Evolutionary conservation across 768 basidiomycete genomes (phyloP), one percentile per base, ranked within the genome.

Genomic region (Fistulinella prunicolor): DNA sequence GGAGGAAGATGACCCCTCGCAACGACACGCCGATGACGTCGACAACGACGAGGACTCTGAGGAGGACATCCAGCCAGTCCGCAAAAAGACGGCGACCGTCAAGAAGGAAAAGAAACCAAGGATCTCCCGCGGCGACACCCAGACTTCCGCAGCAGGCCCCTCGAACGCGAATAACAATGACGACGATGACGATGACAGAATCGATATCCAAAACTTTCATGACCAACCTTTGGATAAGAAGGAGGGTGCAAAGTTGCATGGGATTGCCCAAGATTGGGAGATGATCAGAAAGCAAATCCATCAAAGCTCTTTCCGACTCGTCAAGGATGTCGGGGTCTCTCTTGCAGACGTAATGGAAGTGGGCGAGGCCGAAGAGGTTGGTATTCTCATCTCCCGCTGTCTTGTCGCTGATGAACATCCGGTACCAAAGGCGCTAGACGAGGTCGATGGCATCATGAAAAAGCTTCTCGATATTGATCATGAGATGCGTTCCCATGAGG

Each of bases 381-480:
- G 73, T 58, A 24, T 19, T 42, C 38, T 23, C 30, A 23, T 20
- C 42, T 19, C 21, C 19, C 17, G 16, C 4, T 22, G 21, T 28
- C 19, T 22, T 22, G 20, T 40, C 28, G 20, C 45, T 48, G 5
- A 47, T 22, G 19, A 12, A 44, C 42, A 37, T 36, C 6, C 4
- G 40, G 16, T 17, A 40, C 40, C 42, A 30, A 48, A 87, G 86
- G 72, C 74, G 28, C 60, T 89, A 20, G 67, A 65, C 17, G 74
- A 80, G 51, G 72, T 93, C 4, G 90, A 94, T 49, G 32, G 39
- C 19, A 71, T 85, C 40, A 86, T 92, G 79, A 82, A 77, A 58
- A 73, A 78, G 38, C 70, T 88, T 3, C 70, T 93, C 20, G 87
- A 91, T 57, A 73, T 86, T 13, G 73, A 80, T 38, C 68, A 75